Evolutionary conservation across 2,329 filamentous ascomycete species (phyloP).

Genomic region (Plenodomus lindquistii): DNA sequence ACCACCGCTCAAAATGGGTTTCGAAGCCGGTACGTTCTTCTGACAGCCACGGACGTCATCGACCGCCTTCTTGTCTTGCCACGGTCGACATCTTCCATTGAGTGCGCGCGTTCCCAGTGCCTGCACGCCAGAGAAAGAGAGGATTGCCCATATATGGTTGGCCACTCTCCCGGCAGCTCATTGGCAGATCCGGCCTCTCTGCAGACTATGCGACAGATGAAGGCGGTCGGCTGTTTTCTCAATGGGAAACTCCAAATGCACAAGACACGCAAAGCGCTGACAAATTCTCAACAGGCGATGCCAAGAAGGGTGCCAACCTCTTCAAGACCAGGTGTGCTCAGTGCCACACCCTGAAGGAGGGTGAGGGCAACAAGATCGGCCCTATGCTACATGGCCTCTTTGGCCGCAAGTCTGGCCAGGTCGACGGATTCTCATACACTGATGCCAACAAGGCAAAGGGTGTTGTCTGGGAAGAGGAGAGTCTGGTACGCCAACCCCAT

Average conservation of each 20-base stretch:
- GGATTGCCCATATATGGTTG: conserved; percentile 1
- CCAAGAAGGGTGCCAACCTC: conserved; percentile 95
- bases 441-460: conserved; percentile 99
- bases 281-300: conserved; percentile 67
- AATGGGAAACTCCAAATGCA: conserved; percentile 5
- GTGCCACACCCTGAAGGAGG: conserved; percentile 94
- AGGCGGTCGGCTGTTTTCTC: conserved; percentile 16
- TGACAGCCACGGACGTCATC: conserved; percentile 35
- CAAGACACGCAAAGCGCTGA: conserved; percentile 22
- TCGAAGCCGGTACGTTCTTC: conserved; percentile 44
- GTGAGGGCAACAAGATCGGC: conserved; percentile 96
- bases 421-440: conserved; percentile 94
- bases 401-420: conserved; percentile 89
- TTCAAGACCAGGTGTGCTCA: conserved; percentile 99
- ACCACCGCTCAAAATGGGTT: conserved; percentile 45
- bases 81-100: conserved; percentile 26
- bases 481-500: conserved; percentile 66
- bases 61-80: conserved; percentile 21
- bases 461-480: conserved; percentile 82
- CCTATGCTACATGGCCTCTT: conserved; percentile 97
- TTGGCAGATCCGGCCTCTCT: conserved; percentile 16
- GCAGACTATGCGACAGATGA: conserved; percentile 33
- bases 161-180: conserved; percentile 6
- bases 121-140: conserved; percentile 6
- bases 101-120: conserved; percentile 21